A percentile compares a stretch with the other conserved stretches of the same genome.
These are phyloP conservation scores for Liriodendron chinense DNA, from an alignment of 164 flowering plant species.

Conservation along the genomic window DNA sequence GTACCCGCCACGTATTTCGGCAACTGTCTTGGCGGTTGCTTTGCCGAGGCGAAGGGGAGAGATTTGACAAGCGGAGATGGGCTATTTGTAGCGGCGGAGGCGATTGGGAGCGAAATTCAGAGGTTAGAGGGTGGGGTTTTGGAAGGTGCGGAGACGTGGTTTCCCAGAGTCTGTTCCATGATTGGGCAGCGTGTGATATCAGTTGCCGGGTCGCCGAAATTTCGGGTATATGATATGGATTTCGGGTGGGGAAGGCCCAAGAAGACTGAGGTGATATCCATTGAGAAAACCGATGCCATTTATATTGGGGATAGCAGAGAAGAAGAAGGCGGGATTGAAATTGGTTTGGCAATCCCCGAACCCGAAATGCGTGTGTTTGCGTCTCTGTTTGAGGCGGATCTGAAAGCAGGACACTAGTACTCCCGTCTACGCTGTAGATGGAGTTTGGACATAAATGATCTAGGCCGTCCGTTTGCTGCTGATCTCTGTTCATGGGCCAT, in stretches of 20 bases:
- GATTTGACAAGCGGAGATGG: conserved; percentile 33
- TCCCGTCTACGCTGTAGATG: not conserved
- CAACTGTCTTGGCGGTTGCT: conserved; percentile 32
- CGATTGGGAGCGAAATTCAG: conserved; percentile 18
- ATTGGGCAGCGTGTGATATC: not conserved
- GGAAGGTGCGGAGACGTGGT: conserved; percentile 19
- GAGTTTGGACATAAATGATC: too few species aligned
- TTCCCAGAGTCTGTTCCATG: not conserved
- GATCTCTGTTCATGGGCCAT: too few species aligned
- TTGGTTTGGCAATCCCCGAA: conserved; percentile 21
- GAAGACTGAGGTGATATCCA: conserved; percentile 32
- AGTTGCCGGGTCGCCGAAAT: conserved; percentile 43
- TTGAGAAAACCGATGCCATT: conserved; percentile 24
- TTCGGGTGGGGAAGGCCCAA: conserved; percentile 64
- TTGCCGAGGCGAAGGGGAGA: not conserved
- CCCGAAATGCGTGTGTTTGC: conserved; percentile 28
- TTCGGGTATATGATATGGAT: conserved; percentile 42
- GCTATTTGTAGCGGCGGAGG: conserved; percentile 21
- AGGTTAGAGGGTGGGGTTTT: conserved; percentile 12
- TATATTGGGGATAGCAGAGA: conserved; percentile 32
- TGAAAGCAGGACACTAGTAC: not conserved
- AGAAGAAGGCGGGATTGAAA: conserved; percentile 37
- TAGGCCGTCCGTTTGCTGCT: too few species aligned
- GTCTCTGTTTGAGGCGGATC: conserved; percentile 19
- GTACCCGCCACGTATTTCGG: conserved; percentile 45